Base-by-base conservation (phyloP, 2,329 filamentous ascomycete species). In the Talaromyces sp. region DNA sequence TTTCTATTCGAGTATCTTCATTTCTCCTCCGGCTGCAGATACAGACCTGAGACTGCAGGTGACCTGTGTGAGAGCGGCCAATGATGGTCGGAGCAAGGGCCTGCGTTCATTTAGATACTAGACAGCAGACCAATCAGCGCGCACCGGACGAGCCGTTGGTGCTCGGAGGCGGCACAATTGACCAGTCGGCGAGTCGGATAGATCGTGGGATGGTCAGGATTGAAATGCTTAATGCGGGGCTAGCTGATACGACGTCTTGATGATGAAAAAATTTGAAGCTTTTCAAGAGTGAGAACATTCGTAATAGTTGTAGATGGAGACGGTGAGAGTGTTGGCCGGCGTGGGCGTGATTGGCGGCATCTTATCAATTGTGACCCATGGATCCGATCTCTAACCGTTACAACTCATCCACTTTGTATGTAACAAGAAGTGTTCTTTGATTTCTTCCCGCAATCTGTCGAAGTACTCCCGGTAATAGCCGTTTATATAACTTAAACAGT, bases 121-220 rank as follows among this genome's bases (percentile, higher is more conserved):
- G 54, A 16, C 54, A n/a, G 14, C 13, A 24, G 3, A 57, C 56
- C 56, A 59, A 56, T 56, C 52, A 56, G 33, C 11, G 31, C 31
- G 24, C 9, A 13, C 39, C n/a, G 39, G 24, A 16, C 37, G 16
- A 45, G 24, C 31, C 39, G 57, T 45, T 60, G 57, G 57, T 60
- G 41, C 56, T 56, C 9, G n/a, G 37, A 43, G 56, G 39, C 37
- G 56, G 56, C 37, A 59, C 56, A 60, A 60, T 60, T 60, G 57
- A 47, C 57, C 41, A 60, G 57, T 60, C 57, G 57, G 57, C 57
- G 41, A 33, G 27, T 43, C 27, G 39, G 31, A 58, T 41, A 41
- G 56, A 58, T 41, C 14, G 19, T 19, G 13, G 13, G 39, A 35
- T 7, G 27, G 41, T 35, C 27, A 41, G 31, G 57, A 59, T 19